Evolutionary conservation across 495 filamentous ascomycete species (phyloP).

Genomic region (Letharia lupina): DNA sequence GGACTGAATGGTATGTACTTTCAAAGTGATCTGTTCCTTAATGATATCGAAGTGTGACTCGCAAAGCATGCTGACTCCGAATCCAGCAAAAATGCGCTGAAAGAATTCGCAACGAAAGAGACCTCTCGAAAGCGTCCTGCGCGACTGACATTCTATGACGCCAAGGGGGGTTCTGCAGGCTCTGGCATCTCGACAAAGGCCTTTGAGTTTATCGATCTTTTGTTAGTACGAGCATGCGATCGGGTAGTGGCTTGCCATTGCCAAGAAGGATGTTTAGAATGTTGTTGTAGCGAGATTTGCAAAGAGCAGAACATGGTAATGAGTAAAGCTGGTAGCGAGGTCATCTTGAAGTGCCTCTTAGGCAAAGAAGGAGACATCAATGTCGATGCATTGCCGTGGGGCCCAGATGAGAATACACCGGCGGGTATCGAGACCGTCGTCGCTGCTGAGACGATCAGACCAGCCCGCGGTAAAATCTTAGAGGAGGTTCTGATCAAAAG

Average conservation of each 20-base stretch:
- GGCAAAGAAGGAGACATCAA: conserved; percentile 66
- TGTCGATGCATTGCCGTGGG: conserved; percentile 71
- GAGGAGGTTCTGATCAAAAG: conserved; percentile 39
- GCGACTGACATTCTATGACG: conserved; percentile 87
- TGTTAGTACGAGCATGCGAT: conserved; percentile 70
- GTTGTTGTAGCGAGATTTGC: conserved; percentile 76
- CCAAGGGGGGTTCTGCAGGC: conserved; percentile 75
- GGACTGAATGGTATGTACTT: conserved; percentile 62
- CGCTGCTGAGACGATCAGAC: conserved; percentile 54
- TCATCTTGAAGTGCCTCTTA: conserved; percentile 69
- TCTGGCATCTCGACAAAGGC: conserved; percentile 84
- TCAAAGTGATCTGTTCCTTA: background rate
- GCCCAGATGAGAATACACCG: conserved; percentile 53
- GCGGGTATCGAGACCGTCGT: conserved; percentile 82
- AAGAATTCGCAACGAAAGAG: conserved; percentile 72
- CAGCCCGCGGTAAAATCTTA: conserved; percentile 33
- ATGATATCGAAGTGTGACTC: background rate
- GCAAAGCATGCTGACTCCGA: background rate
- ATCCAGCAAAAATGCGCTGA: conserved; percentile 52
- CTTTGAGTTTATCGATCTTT: conserved; percentile 78
- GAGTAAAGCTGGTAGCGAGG: conserved; percentile 79
- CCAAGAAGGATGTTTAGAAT: conserved; percentile 76
- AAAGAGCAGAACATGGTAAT: conserved; percentile 85
- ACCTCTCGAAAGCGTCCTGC: conserved; percentile 76
- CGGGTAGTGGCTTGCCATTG: conserved; percentile 68